Conservation (phyloP, 2,329 filamentous ascomycete genomes). For the Erysiphe neolycopersici region DNA sequence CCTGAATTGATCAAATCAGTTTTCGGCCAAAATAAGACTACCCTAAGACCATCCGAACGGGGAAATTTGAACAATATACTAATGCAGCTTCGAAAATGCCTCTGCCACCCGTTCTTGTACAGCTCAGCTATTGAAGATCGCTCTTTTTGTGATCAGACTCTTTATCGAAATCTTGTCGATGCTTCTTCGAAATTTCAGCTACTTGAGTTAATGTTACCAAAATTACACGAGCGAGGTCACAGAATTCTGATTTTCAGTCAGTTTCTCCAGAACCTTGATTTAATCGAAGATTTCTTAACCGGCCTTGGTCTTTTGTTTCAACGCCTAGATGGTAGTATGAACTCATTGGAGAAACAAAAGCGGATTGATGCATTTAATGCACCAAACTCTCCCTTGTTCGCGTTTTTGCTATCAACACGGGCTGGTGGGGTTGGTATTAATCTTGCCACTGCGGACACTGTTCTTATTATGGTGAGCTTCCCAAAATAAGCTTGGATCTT, state of each 20-base stretch:
- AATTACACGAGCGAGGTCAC: slow-evolving; percentile 61
- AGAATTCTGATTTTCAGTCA: slow-evolving; percentile 90
- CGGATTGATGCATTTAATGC: slow-evolving; percentile 86
- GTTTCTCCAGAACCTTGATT: slow-evolving; percentile 66
- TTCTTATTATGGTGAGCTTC: slow-evolving; percentile 73
- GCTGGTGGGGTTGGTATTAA: slow-evolving; percentile 96
- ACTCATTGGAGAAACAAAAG: slow-evolving; percentile 69
- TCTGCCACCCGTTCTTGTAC: slow-evolving; percentile 94
- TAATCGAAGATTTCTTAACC: slow-evolving; percentile 74
- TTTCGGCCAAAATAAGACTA: slow-evolving; percentile 35
- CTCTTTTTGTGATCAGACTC: slow-evolving; percentile 28
- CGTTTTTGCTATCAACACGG: slow-evolving; percentile 76
- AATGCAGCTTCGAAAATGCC: slow-evolving; percentile 78
- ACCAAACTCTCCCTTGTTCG: slow-evolving; percentile 57
- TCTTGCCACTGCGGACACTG: slow-evolving; percentile 83
- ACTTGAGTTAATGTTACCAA: slow-evolving; percentile 63
- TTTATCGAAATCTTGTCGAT: slow-evolving; percentile 64
- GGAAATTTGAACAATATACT: slow-evolving; percentile 79
- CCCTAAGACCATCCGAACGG: slow-evolving; percentile 39
- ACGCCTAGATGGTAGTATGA: slow-evolving; percentile 65
- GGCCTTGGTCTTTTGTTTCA: slow-evolving; percentile 47
- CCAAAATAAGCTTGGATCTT: slow-evolving; percentile 19
- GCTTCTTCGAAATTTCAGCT: slow-evolving; percentile 76
- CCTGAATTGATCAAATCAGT: slow-evolving; percentile 70
- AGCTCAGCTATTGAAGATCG: slow-evolving; percentile 73